A percentile compares a stretch with the other conserved stretches of the same genome.
These are phyloP conservation scores for Diaporthe sp. DNA, from an alignment of 2,329 filamentous ascomycete species.

Conservation along the genomic window DNA sequence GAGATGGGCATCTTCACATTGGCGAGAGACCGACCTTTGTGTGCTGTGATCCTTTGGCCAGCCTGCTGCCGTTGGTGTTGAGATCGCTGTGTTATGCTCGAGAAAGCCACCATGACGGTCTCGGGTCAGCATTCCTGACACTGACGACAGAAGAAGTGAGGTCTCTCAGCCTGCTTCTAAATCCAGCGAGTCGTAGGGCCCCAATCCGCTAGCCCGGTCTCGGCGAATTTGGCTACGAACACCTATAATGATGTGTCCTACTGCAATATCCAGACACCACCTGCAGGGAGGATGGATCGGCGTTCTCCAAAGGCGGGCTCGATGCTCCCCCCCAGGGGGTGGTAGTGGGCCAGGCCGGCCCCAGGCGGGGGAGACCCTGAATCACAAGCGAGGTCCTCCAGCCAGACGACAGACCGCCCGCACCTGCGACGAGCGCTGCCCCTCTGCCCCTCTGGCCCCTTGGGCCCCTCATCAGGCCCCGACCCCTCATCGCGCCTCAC, in stretches of 20 bases:
- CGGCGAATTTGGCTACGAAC: not conserved
- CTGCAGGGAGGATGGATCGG: conserved; percentile 6
- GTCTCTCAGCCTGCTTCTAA: conserved; percentile 5
- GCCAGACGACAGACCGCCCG: not conserved
- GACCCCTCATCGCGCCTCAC: conserved; percentile 16
- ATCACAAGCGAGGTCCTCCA: conserved; percentile 4
- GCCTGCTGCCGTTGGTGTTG: not conserved
- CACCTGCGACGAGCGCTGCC: not conserved
- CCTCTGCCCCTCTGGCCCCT: not conserved
- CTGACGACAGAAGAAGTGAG: not conserved
- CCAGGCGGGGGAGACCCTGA: conserved; percentile 24
- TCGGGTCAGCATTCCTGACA: conserved; percentile 1
- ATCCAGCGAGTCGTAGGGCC: conserved; percentile 6
- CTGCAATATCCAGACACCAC: not conserved
- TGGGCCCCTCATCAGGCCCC: not conserved
- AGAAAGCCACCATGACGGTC: not conserved
- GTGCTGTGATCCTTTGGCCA: not conserved
- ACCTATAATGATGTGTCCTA: not conserved
- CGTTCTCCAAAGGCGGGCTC: not conserved
- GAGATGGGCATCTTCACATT: not conserved
- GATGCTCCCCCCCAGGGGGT: not conserved
- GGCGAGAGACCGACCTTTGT: not conserved
- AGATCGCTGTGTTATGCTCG: not conserved
- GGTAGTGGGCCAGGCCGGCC: not conserved
- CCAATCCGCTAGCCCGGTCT: not conserved